These are phyloP conservation scores for Barbatosphaeria neglecta DNA, from an alignment of 495 filamentous ascomycete species.

Conservation along the genomic window DNA sequence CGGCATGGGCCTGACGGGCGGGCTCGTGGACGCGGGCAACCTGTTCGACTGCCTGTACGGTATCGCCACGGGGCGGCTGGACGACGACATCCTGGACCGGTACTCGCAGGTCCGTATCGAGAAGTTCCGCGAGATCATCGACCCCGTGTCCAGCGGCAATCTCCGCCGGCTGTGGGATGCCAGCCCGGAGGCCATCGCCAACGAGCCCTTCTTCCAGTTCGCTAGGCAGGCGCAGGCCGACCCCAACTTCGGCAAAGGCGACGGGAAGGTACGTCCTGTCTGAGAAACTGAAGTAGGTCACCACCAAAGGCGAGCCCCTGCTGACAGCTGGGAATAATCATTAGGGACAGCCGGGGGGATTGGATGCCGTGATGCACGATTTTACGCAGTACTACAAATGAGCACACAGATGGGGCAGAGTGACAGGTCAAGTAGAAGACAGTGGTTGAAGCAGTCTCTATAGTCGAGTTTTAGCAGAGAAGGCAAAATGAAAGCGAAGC, in stretches of 20 bases:
- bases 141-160: conserved; percentile 34
- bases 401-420: too few relatives aligned
- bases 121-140: conserved; percentile 30
- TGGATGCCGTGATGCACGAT: conserved; percentile 23
- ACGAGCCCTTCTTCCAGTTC: conserved; percentile 25
- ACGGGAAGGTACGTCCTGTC: too few relatives aligned
- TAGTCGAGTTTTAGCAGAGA: too few relatives aligned
- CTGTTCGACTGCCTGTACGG: conserved; percentile 34
- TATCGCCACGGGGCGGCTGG: conserved; percentile 25
- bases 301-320: not conserved
- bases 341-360: conserved; percentile 34
- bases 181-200: conserved; percentile 14
- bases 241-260: conserved; percentile 11
- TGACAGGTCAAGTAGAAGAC: too few relatives aligned
- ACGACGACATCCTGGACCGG: conserved; percentile 34
- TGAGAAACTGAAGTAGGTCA: too few relatives aligned
- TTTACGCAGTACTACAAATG: conserved; percentile 20
- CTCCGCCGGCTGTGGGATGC: conserved; percentile 12
- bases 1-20: conserved; percentile 37
- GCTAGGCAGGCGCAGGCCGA: conserved; percentile 27
- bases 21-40: conserved; percentile 32
- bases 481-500: too few relatives aligned
- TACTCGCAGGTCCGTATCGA: conserved; percentile 31
- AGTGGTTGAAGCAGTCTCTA: too few relatives aligned
- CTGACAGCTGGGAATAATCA: conserved; percentile 15